Conservation (phyloP, 306 rosid genomes). For the Vigna hirtella region DNA sequence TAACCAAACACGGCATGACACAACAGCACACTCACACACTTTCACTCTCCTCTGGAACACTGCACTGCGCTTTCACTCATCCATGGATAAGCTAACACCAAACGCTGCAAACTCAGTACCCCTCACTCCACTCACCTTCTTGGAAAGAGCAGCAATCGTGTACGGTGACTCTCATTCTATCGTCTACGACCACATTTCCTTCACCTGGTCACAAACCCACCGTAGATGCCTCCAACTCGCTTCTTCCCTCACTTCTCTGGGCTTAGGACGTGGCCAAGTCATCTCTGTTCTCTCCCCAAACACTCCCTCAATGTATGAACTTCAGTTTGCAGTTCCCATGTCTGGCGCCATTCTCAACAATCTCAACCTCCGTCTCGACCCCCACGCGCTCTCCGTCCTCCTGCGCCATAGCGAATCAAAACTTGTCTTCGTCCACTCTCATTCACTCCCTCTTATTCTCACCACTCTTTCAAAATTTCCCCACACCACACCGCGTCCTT, state of each 20-base stretch:
- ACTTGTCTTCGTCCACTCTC: conserved; percentile 67
- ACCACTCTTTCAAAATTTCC: conserved; percentile 59
- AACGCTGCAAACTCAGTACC: conserved; percentile 59
- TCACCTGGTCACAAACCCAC: conserved; percentile 71
- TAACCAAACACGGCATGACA: background rate
- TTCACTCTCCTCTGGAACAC: background rate
- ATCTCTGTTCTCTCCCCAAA: conserved; percentile 77
- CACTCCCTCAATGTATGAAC: conserved; percentile 72
- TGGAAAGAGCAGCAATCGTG: conserved; percentile 59
- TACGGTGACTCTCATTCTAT: conserved; percentile 58
- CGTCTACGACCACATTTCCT: conserved; percentile 48
- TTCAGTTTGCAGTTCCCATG: conserved; percentile 83
- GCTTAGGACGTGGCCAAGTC: conserved; percentile 47
- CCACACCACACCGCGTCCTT: conserved; percentile 31
- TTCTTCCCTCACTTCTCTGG: conserved; percentile 57
- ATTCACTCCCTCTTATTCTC: conserved; percentile 39
- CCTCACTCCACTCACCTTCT: conserved; percentile 60
- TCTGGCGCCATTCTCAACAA: conserved; percentile 68
- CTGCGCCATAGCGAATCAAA: conserved; percentile 71
- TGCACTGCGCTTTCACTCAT: background rate
- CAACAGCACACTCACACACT: background rate
- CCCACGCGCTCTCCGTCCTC: conserved; percentile 57
- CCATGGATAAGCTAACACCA: conserved; percentile 44
- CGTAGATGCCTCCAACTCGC: conserved; percentile 72
- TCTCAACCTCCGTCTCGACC: conserved; percentile 72